A percentile compares a stretch with the other conserved stretches of the same genome.
phyloP scores from a whole-genome alignment of 148 eudicot genomes.

The Pouteria glomerata region DNA sequence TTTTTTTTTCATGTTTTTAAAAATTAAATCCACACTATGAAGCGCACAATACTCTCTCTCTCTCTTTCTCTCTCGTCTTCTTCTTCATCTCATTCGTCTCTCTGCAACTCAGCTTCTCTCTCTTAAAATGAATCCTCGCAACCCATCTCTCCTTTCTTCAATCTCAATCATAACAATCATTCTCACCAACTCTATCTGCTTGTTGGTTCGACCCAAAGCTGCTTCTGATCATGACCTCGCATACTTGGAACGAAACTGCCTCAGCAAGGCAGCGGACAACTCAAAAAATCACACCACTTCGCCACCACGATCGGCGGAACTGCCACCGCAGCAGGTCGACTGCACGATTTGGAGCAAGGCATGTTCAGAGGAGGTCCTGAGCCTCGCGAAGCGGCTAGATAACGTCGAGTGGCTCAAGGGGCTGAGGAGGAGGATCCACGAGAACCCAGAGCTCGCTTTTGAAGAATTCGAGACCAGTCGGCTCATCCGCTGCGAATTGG shows the following conservation, averaged over 20 bases:
- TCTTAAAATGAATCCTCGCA: background rate
- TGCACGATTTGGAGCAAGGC: conserved; percentile 18
- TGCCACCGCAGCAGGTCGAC: background rate
- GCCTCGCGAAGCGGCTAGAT: conserved; percentile 24
- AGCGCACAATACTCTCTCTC: too few relatives aligned
- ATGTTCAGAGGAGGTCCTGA: conserved; percentile 35
- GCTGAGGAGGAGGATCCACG: conserved; percentile 54
- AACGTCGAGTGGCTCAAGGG: conserved; percentile 43
- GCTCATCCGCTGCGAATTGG: conserved; percentile 43
- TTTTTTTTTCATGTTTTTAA: too few relatives aligned
- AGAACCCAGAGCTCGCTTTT: conserved; percentile 65
- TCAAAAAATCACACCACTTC: background rate
- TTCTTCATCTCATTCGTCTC: too few relatives aligned
- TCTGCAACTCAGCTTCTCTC: conserved; percentile 6
- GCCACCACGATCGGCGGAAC: background rate
- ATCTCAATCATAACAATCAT: background rate
- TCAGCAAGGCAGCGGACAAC: background rate
- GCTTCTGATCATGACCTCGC: background rate
- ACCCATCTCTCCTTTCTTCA: background rate
- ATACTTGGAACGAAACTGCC: background rate
- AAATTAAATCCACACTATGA: too few relatives aligned
- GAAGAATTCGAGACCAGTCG: conserved; percentile 53
- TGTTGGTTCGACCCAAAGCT: background rate
- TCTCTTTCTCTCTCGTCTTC: background rate
- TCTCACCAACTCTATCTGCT: background rate